Evolutionary conservation across 2,329 filamentous ascomycete genomes (phyloP), one percentile per base, ranked within the genome.

Genomic region (Daldinia sp.): DNA sequence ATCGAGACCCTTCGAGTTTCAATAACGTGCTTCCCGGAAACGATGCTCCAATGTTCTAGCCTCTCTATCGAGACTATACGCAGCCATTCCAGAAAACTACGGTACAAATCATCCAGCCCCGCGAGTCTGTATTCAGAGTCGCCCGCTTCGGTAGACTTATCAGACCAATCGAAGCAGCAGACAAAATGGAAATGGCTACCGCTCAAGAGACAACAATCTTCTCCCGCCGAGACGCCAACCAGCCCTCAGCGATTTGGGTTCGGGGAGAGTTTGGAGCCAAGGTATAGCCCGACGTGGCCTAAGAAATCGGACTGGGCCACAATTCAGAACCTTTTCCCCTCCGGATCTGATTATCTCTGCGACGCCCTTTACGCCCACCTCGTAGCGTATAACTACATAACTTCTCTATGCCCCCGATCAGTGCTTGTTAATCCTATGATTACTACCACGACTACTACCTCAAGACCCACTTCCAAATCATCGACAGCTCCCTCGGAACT

Each of bases 321-420:
- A 0, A 77, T 88, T 58, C 79, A 80, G 63, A 81, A 80, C 55
- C 80, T 87, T 51, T 87, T 88, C 70, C 80, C 82, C 0, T 68
- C 74, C 2, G 84, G 81, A 19, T 81, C 82, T 1, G 82, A 85
- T 63, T 82, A 83, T 67, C 79, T 87, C 4, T 86, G 85, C 69
- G 84, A 87, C 52, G 83, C 85, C 0, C 73, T 88, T 4, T 87
- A 87, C 68, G 85, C 85, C 0, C 85, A 88, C 68, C 77, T 87
- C 7, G 74, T 87, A 3, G 85, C 83, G 0, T 87, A 85, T 73
- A 87, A 87, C 73, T 87, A 87, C 74, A 76, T 87, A 52, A 74
- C 73, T 43, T 72, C 75, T 4, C 68, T 81, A 8, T 79, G 75
- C 50, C 68, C 71, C 11, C 74, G 72, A 11, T 66, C 68, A 13